Evolutionary conservation across 106 monocot genomes (phyloP).

Genomic region (Acanthochlamys bracteata): DNA sequence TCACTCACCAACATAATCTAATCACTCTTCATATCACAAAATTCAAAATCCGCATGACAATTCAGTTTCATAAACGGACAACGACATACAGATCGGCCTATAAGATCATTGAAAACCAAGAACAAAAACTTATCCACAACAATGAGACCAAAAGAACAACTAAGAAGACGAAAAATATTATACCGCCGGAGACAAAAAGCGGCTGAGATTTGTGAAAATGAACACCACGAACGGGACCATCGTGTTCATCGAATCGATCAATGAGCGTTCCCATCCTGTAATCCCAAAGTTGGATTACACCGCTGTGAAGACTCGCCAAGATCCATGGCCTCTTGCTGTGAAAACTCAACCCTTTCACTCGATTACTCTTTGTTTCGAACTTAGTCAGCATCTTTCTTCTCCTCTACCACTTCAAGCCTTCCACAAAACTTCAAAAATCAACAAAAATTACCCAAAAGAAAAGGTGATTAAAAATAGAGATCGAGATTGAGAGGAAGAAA

Average conservation of each 20-base stretch:
- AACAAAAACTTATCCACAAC: background rate
- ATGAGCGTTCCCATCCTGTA: slow-evolving; percentile 86
- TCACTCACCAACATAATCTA: no score
- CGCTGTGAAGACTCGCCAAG: slow-evolving; percentile 80
- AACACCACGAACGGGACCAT: slow-evolving; percentile 77
- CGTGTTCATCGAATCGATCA: slow-evolving; percentile 91
- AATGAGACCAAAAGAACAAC: background rate
- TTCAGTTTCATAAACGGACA: no score
- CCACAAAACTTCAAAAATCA: background rate
- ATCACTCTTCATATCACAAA: no score
- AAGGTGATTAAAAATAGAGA: no score
- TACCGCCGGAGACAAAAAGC: slow-evolving; percentile 90
- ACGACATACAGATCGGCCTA: no score
- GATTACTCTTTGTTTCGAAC: slow-evolving; percentile 94
- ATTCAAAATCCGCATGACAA: no score
- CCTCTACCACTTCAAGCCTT: background rate
- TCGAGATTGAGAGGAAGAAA: no score
- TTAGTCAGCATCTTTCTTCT: slow-evolving; percentile 37
- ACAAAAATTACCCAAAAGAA: background rate
- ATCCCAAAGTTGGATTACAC: slow-evolving; percentile 92
- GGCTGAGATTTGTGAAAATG: slow-evolving; percentile 84
- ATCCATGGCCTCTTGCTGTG: slow-evolving; percentile 87
- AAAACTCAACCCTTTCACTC: slow-evolving; percentile 89
- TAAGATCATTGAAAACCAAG: background rate
- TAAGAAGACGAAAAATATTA: background rate